Evolutionary conservation across 1,284 basidiomycete species (phyloP), one percentile per base, ranked within the genome.

Genomic region (Tylopilus sp.): DNA sequence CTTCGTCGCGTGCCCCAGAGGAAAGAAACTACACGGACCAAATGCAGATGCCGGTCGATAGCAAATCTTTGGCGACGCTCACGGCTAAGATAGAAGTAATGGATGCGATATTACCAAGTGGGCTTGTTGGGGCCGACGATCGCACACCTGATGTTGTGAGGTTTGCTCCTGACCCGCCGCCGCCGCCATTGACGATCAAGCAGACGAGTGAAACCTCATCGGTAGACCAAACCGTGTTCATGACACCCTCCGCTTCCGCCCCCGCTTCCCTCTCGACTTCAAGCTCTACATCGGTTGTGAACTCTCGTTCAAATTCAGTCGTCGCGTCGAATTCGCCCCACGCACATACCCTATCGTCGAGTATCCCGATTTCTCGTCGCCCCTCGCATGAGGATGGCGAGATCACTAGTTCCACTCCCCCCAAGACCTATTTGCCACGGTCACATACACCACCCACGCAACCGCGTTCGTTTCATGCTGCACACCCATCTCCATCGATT

Each of bases 361-460:
- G 33, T 16, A 44, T 67, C 9, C 69, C 66, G 61, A 59, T 57
- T 60, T 72, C 69, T 16, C 75, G 73, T 62, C 74, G 76, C 47
- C 73, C 72, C 6, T 81, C 82, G 1, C 82, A 83, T 49, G 87
- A 89, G 70, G 87, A 89, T 54, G 87, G 88, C 8, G 88, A 89
- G 73, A 87, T 89, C 24, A 73, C 81, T 8, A 81, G 73, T 55
- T 74, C 76, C 33, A 72, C 80, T 4, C 76, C 81, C 7, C 72
- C 77, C 6, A 81, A 81, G 62, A 69, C 76, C 0, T 79, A 79
- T 56, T 72, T 77, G 13, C 78, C 80, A 3, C 80, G 77, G 53
- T 81, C 79, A 29, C 80, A 80, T 66, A 80, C 81, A 1, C 83
- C 83, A 0, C 86, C 84, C 4, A 85, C 82, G 10, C 86, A 83